Conservation (phyloP, 2,329 filamentous ascomycete genomes). For the Colletotrichum australisinense region DNA sequence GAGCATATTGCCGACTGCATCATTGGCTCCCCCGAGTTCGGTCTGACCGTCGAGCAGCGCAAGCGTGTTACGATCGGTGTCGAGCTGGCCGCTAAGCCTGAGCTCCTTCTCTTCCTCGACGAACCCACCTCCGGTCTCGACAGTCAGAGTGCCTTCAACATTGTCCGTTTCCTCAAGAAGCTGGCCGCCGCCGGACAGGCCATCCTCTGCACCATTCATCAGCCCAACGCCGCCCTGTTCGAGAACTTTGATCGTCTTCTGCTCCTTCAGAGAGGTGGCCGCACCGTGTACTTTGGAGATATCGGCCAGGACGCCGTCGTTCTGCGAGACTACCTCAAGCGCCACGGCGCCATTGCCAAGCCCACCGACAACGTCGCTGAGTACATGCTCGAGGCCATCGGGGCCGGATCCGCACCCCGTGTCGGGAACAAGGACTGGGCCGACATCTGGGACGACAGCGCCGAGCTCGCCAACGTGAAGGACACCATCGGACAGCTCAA, state of each 20-base stretch:
- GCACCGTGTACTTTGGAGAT: conserved; percentile 88
- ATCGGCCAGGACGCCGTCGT: conserved; percentile 80
- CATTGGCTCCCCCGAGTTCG: conserved; percentile 73
- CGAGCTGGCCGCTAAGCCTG: conserved; percentile 85
- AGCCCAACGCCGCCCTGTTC: conserved; percentile 87
- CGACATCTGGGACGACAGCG: conserved; percentile 80
- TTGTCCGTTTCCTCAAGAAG: conserved; percentile 82
- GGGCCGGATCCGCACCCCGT: conserved; percentile 78
- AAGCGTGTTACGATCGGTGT: conserved; percentile 92
- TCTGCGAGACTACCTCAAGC: conserved; percentile 72
- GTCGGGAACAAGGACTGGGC: conserved; percentile 83
- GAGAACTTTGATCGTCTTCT: conserved; percentile 89
- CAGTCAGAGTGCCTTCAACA: conserved; percentile 79
- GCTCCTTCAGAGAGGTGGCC: conserved; percentile 80
- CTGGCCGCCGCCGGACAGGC: conserved; percentile 84
- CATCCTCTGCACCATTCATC: conserved; percentile 91
- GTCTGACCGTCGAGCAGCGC: conserved; percentile 73
- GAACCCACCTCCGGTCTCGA: conserved; percentile 83
- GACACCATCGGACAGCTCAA: conserved; percentile 76
- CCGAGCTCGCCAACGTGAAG: conserved; percentile 76
- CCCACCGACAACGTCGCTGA: conserved; percentile 72
- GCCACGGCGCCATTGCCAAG: conserved; percentile 69
- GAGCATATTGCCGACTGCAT: conserved; percentile 69
- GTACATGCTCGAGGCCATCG: conserved; percentile 89
- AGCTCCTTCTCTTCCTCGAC: conserved; percentile 81